These are phyloP conservation scores for Vigna radiata DNA, from an alignment of 306 rosid species.

Conservation along the genomic window DNA sequence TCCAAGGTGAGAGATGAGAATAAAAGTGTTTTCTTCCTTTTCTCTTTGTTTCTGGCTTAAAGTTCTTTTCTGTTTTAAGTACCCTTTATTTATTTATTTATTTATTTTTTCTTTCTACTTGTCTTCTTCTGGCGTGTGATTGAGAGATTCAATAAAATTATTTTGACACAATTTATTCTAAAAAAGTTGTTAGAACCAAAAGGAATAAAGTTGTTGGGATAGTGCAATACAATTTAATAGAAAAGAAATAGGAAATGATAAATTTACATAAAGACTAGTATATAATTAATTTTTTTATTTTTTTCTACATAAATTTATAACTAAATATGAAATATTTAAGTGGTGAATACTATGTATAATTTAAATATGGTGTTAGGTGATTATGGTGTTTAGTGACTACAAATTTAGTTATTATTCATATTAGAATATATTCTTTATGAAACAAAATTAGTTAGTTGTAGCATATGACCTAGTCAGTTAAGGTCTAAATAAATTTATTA, in stretches of 20 bases:
- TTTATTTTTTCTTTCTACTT: not conserved
- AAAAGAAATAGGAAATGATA: not conserved
- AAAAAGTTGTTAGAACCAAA: not conserved
- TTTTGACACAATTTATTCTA: not conserved
- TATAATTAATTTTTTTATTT: no score
- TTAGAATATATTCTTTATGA: not conserved
- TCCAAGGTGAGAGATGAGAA: slow-evolving; percentile 32
- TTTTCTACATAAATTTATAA: no score
- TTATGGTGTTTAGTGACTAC: not conserved
- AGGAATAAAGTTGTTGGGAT: not conserved
- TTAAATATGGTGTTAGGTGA: not conserved
- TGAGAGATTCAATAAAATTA: not conserved
- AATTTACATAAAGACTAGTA: no score
- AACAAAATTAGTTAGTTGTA: not conserved
- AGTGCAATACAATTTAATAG: not conserved
- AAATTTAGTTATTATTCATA: not conserved
- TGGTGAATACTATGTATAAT: no score
- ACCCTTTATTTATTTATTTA: not conserved
- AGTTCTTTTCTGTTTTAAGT: slow-evolving; percentile 42
- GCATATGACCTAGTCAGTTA: not conserved
- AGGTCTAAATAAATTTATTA: not conserved
- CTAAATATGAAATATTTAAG: no score
- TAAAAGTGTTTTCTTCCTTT: not conserved
- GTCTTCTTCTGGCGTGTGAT: slow-evolving; percentile 23
- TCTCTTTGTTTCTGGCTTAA: slow-evolving; percentile 23